Evolutionary conservation across 179 eudicot species (phyloP).

Genomic region (Spinacia oleracea): DNA sequence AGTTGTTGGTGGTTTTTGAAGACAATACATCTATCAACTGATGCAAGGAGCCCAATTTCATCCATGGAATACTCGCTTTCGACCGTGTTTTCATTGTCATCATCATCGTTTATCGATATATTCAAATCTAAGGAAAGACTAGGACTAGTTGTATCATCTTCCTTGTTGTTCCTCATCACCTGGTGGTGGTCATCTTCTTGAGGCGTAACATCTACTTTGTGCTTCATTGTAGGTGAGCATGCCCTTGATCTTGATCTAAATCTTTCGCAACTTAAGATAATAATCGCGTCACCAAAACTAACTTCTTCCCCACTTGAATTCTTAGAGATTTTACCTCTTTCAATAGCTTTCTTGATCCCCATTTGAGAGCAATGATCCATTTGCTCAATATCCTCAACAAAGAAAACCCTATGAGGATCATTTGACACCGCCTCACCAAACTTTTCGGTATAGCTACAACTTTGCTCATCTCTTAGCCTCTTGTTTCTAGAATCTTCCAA

Average conservation of each 20-base stretch:
- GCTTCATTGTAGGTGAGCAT: constrained; percentile 44
- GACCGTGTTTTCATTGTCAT: constrained; percentile 12
- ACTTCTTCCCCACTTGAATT: constrained; percentile 44
- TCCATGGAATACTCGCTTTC: constrained; percentile 33
- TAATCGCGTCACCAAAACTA: constrained; percentile 48
- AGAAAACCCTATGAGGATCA: constrained; percentile 62
- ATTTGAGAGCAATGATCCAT: constrained; percentile 52
- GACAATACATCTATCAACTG: constrained; percentile 46
- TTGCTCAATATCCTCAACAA: constrained; percentile 57
- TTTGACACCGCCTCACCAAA: constrained; percentile 39
- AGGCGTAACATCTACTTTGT: constrained; percentile 20
- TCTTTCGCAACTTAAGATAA: constrained; percentile 55
- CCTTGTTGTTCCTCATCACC: constrained; percentile 9
- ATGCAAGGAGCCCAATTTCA: constrained; percentile 49
- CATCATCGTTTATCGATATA: constrained; percentile 35
- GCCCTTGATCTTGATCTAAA: constrained; percentile 52
- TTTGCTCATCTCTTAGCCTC: constrained; percentile 54
- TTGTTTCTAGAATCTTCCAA: constrained; percentile 51
- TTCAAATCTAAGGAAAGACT: constrained; percentile 41
- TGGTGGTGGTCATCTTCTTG: constrained; percentile 16
- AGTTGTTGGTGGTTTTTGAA: constrained; percentile 40
- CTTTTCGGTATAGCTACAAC: constrained; percentile 43
- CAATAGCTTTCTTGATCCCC: constrained; percentile 55
- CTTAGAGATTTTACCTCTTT: constrained; percentile 40
- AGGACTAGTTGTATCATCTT: constrained; percentile 28